These are phyloP conservation scores for Suhomyces maxii DNA, from an alignment of 1,139 yeast genomes.

Conservation along the genomic window DNA sequence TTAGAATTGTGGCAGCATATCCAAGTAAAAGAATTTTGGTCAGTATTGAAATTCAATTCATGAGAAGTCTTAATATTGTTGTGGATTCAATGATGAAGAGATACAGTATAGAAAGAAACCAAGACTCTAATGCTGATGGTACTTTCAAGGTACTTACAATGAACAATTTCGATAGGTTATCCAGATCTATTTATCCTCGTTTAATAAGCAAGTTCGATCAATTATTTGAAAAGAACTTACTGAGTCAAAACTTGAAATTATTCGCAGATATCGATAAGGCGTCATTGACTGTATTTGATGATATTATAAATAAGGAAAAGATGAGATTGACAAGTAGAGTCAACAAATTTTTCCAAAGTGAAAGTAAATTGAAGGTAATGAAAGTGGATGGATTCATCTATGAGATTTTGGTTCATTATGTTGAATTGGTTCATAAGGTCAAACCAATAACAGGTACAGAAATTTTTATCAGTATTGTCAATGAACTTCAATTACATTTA, in stretches of 20 bases:
- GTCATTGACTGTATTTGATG: constrained; percentile 43
- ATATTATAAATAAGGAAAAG: constrained; percentile 41
- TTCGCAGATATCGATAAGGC: constrained; percentile 49
- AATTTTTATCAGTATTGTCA: constrained; percentile 37
- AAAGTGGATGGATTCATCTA: constrained; percentile 44
- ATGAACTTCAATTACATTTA: constrained; percentile 41
- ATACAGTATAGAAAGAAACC: constrained; percentile 36
- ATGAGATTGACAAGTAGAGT: constrained; percentile 33
- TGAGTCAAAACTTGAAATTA: constrained; percentile 40
- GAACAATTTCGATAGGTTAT: constrained; percentile 46
- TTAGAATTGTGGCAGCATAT: constrained; percentile 23
- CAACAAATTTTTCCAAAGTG: constrained; percentile 26
- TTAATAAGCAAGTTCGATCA: constrained; percentile 36
- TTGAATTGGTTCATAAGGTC: constrained; percentile 40
- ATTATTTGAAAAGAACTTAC: constrained; percentile 38
- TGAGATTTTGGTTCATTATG: constrained; percentile 43
- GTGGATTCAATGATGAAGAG: constrained; percentile 51
- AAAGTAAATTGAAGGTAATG: constrained; percentile 11
- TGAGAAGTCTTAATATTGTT: constrained; percentile 50
- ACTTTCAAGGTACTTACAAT: constrained; percentile 44
- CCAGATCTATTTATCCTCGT: constrained; percentile 34
- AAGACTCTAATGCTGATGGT: constrained; percentile 24
- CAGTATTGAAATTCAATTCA: constrained; percentile 49
- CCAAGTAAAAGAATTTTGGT: constrained; percentile 46
- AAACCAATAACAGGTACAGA: constrained; percentile 45